Conservation (phyloP, 1,139 yeast genomes). For the Suhomyces maxii region DNA sequence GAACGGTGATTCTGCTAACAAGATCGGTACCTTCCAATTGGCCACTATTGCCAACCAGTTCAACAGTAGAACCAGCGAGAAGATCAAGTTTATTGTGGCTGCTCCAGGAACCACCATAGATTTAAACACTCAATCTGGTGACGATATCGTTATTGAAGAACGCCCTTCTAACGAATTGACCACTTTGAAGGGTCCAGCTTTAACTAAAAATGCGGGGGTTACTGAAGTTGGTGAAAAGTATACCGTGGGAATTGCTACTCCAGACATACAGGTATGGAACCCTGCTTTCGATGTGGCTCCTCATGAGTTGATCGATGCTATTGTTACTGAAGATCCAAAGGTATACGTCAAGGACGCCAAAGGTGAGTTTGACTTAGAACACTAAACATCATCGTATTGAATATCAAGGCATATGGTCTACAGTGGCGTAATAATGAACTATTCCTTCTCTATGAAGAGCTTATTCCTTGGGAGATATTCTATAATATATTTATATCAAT, state of each 20-base stretch:
- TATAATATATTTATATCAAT: no score
- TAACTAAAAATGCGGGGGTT: slow-evolving; percentile 22
- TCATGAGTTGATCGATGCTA: slow-evolving; percentile 74
- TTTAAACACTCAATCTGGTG: slow-evolving; percentile 62
- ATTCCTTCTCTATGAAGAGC: no score
- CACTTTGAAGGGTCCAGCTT: slow-evolving; percentile 64
- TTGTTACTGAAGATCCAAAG: slow-evolving; percentile 73
- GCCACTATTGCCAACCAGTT: slow-evolving; percentile 60
- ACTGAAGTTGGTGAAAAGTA: slow-evolving; percentile 41
- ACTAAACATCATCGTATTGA: no score
- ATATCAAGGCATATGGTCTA: no score
- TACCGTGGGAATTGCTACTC: slow-evolving; percentile 81
- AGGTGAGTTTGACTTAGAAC: slow-evolving; percentile 46
- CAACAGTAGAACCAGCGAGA: slow-evolving; percentile 30
- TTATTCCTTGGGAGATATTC: no score
- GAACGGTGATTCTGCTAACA: slow-evolving; percentile 95
- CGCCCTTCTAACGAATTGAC: slow-evolving; percentile 82
- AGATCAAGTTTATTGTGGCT: slow-evolving; percentile 83
- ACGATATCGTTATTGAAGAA: slow-evolving; percentile 79
- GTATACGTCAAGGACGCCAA: slow-evolving; percentile 46
- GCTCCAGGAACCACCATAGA: slow-evolving; percentile 95
- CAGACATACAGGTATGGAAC: slow-evolving; percentile 86
- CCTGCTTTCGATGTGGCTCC: slow-evolving; percentile 97
- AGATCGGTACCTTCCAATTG: slow-evolving; percentile 93
- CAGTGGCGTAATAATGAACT: no score